These are phyloP conservation scores for Acacia pycnantha DNA, from an alignment of 331 rosid genomes.

Conservation along the genomic window DNA sequence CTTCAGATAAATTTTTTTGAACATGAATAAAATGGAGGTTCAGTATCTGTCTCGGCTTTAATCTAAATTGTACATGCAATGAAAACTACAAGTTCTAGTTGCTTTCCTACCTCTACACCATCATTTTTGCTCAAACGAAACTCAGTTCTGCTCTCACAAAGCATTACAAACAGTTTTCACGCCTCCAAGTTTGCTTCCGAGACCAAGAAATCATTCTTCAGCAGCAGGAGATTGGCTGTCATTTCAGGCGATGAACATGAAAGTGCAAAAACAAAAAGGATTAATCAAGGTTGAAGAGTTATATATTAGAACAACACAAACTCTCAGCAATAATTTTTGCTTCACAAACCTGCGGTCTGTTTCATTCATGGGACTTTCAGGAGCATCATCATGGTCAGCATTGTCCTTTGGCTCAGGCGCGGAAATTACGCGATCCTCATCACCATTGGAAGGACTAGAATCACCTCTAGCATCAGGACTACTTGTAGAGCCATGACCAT, in stretches of 20 bases:
- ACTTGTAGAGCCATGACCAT: constrained; percentile 37
- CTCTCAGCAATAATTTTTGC: neutral
- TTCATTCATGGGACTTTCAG: constrained; percentile 80
- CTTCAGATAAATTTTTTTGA: neutral
- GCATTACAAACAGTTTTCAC: constrained; percentile 23
- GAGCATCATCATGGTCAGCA: constrained; percentile 50
- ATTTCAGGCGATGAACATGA: constrained; percentile 18
- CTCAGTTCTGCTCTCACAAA: constrained; percentile 23
- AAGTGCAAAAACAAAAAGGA: neutral
- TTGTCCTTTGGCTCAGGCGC: constrained; percentile 47
- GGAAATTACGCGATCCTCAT: constrained; percentile 45
- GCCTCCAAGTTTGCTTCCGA: constrained; percentile 17
- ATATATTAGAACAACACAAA: neutral
- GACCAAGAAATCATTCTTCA: constrained; percentile 51
- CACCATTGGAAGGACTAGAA: constrained; percentile 54
- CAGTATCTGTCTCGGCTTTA: neutral
- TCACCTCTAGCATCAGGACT: constrained; percentile 53
- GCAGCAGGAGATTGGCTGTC: constrained; percentile 78
- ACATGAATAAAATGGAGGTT: neutral
- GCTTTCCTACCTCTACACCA: constrained; percentile 22
- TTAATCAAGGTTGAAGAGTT: constrained; percentile 1
- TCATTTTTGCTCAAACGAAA: constrained; percentile 23
- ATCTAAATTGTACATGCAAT: neutral
- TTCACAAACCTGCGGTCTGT: constrained; percentile 69
- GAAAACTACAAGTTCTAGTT: constrained; percentile 20